A percentile compares a stretch with the other conserved stretches of the same genome.
phyloP scores from a whole-genome alignment of 306 rosid species.

The Albizia julibrissin region DNA sequence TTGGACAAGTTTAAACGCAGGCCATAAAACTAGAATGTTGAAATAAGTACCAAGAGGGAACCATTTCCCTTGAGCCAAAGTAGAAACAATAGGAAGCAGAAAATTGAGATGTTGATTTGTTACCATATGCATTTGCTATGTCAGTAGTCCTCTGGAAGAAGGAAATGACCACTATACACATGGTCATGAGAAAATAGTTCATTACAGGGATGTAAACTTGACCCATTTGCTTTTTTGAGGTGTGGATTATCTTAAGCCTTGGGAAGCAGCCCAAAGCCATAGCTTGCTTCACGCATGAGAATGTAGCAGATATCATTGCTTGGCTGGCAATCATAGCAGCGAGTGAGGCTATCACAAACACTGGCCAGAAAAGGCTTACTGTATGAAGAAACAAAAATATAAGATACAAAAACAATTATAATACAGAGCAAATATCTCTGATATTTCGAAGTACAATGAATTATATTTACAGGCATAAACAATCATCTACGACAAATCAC shows the following conservation, averaged over 20 bases:
- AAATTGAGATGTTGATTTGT: conserved; percentile 33
- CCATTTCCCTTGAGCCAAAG: conserved; percentile 5
- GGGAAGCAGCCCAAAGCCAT: conserved; percentile 99
- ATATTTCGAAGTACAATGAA: not conserved
- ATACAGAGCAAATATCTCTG: not conserved
- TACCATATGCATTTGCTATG: conserved; percentile 97
- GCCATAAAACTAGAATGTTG: conserved; percentile 12
- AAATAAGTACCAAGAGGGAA: not conserved
- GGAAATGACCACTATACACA: conserved; percentile 87
- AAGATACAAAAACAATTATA: conserved; percentile 21
- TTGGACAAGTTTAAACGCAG: conserved; percentile 14
- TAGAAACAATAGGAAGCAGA: not conserved
- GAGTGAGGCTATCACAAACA: conserved; percentile 83
- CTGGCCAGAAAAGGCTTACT: conserved; percentile 94
- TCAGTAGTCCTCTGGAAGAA: conserved; percentile 85
- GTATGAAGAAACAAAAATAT: conserved; percentile 42
- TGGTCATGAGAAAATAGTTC: conserved; percentile 87
- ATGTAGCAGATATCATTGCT: conserved; percentile 99
- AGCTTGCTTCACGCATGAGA: conserved; percentile 93
- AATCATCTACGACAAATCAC: conserved; percentile 48
- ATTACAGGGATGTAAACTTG: conserved; percentile 92
- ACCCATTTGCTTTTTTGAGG: conserved; percentile 85
- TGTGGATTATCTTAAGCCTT: conserved; percentile 92
- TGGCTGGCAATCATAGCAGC: conserved; percentile 99
- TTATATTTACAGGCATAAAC: conserved; percentile 10